These are phyloP conservation scores for Cystobasidium sp. DNA, from an alignment of 1,284 basidiomycete genomes.

Conservation along the genomic window DNA sequence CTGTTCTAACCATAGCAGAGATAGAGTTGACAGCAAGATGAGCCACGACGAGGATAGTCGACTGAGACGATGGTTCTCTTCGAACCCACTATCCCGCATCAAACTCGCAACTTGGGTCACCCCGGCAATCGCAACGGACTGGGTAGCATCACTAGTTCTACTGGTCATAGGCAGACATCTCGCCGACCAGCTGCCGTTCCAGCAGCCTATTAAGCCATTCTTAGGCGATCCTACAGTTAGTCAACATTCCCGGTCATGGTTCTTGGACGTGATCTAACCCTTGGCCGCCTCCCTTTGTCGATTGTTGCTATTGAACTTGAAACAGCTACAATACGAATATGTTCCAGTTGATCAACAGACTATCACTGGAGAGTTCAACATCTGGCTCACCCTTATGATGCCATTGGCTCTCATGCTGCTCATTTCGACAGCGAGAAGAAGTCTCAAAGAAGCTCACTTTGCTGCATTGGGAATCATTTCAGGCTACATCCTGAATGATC, in stretches of 20 bases:
- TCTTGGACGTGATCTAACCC: neutral
- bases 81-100: neutral
- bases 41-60: neutral
- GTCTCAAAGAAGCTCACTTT: slow-evolving; percentile 49
- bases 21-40: neutral
- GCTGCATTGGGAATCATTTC: slow-evolving; percentile 45
- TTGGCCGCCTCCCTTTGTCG: too few species aligned
- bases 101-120: slow-evolving; percentile 40
- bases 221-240: slow-evolving; percentile 40
- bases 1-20: too few species aligned
- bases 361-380: slow-evolving; percentile 31
- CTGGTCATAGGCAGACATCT: slow-evolving; percentile 11
- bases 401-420: slow-evolving; percentile 46
- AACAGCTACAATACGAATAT: slow-evolving; percentile 41
- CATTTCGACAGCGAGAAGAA: slow-evolving; percentile 40
- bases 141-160: slow-evolving; percentile 44
- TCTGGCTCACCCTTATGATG: slow-evolving; percentile 45
- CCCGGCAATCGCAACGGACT: slow-evolving; percentile 49
- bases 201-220: slow-evolving; percentile 43
- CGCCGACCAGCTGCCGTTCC: slow-evolving; percentile 18
- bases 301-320: too few species aligned
- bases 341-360: slow-evolving; percentile 21
- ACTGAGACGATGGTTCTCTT: neutral
- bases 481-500: slow-evolving; percentile 23
- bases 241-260: neutral